Conservation (phyloP, 2,329 filamentous ascomycete genomes). For the Apiospora aurea region DNA sequence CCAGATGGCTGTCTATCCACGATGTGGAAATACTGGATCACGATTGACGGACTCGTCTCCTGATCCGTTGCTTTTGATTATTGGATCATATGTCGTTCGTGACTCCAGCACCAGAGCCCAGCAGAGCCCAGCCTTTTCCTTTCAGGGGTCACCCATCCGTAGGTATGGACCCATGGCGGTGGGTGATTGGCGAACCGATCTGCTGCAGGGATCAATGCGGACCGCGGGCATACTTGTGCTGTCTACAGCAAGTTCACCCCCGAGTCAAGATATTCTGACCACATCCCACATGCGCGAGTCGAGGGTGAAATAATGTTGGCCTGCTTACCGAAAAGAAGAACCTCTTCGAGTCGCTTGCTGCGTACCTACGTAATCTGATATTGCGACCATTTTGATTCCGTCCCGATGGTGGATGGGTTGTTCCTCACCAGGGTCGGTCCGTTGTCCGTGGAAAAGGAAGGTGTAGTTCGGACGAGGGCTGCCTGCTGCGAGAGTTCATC, state of each 20-base stretch:
- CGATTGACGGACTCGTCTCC: neutral
- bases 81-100: neutral
- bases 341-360: neutral
- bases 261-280: neutral
- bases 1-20: neutral
- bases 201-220: neutral
- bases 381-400: neutral
- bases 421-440: neutral
- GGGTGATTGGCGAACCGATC: neutral
- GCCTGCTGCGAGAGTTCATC: neutral
- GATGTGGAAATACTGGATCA: too few species aligned
- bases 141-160: neutral
- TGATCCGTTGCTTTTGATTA: neutral
- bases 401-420: neutral
- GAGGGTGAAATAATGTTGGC: neutral
- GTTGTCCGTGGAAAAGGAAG: neutral
- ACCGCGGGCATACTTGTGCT: neutral
- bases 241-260: too few species aligned
- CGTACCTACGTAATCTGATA: neutral
- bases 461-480: neutral
- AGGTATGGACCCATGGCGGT: neutral
- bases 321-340: neutral
- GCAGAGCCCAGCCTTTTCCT: neutral
- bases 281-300: neutral
- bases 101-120: neutral